These are phyloP conservation scores for Leptographium flavum DNA, from an alignment of 2,329 filamentous ascomycete species.

Conservation along the genomic window DNA sequence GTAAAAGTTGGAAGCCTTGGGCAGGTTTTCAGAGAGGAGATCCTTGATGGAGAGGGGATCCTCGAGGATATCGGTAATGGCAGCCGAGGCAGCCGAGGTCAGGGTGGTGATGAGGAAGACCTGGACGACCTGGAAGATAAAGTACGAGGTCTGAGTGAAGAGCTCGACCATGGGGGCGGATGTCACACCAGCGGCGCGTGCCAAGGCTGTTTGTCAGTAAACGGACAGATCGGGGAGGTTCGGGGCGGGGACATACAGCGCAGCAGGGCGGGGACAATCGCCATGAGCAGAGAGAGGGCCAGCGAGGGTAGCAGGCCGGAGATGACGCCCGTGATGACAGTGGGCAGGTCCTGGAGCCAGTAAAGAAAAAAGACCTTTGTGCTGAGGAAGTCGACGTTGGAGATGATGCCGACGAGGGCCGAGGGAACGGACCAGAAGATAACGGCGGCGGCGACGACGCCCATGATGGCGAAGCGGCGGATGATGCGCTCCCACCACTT, in stretches of 20 bases:
- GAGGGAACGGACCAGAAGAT: conserved; percentile 74
- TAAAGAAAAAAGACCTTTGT: conserved; percentile 51
- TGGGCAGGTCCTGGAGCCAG: conserved; percentile 62
- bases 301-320: conserved; percentile 73
- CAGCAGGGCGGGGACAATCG: conserved; percentile 64
- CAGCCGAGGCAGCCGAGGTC: conserved; percentile 55
- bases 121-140: conserved; percentile 67
- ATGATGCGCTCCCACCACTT: conserved; percentile 64
- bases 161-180: conserved; percentile 60
- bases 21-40: conserved; percentile 49
- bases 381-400: conserved; percentile 62
- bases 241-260: conserved; percentile 35
- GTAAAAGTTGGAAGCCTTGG: conserved; percentile 64
- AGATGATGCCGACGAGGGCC: conserved; percentile 69
- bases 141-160: conserved; percentile 66
- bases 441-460: conserved; percentile 56
- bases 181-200: conserved; percentile 55
- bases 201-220: conserved; percentile 38
- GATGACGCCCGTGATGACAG: conserved; percentile 57
- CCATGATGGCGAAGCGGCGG: conserved; percentile 48
- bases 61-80: conserved; percentile 40
- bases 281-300: conserved; percentile 68
- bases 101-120: conserved; percentile 75
- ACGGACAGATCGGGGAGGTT: neutral
- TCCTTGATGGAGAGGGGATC: conserved; percentile 41